Evolutionary conservation across 345 rosid genomes (phyloP).

Genomic region (Eucalyptus rudis): DNA sequence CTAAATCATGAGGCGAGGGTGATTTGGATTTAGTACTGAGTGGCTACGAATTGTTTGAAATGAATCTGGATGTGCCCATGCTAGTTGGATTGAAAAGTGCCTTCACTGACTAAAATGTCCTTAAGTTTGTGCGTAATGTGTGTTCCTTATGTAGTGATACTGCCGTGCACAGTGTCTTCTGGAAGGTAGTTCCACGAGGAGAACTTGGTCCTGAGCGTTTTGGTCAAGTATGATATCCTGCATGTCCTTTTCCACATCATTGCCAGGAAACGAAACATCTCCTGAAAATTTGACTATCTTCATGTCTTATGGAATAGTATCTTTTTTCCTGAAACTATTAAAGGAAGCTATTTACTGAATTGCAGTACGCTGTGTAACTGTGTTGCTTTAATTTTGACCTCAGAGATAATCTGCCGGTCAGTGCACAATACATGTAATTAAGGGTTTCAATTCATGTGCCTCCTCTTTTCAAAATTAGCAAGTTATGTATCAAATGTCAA

Average conservation of each 20-base stretch:
- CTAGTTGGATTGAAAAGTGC: neutral
- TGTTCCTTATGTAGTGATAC: neutral
- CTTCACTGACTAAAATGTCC: neutral
- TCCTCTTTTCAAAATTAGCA: neutral
- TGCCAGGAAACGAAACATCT: neutral
- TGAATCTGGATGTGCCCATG: neutral
- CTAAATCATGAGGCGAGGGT: neutral
- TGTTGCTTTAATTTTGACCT: neutral
- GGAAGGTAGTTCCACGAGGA: neutral
- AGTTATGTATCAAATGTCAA: neutral
- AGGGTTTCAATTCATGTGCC: neutral
- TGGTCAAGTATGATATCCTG: neutral
- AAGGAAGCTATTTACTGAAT: neutral
- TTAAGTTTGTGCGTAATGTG: neutral
- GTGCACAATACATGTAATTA: neutral
- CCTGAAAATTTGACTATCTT: neutral
- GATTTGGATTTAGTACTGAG: neutral
- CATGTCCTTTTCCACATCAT: neutral
- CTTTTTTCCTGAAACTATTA: neutral
- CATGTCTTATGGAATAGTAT: neutral
- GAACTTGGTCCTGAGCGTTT: neutral
- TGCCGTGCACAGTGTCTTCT: neutral
- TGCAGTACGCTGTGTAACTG: neutral
- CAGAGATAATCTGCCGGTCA: neutral
- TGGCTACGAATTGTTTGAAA: neutral